phyloP scores from a whole-genome alignment of 768 basidiomycete species.

The Pleurotus platypus region DNA sequence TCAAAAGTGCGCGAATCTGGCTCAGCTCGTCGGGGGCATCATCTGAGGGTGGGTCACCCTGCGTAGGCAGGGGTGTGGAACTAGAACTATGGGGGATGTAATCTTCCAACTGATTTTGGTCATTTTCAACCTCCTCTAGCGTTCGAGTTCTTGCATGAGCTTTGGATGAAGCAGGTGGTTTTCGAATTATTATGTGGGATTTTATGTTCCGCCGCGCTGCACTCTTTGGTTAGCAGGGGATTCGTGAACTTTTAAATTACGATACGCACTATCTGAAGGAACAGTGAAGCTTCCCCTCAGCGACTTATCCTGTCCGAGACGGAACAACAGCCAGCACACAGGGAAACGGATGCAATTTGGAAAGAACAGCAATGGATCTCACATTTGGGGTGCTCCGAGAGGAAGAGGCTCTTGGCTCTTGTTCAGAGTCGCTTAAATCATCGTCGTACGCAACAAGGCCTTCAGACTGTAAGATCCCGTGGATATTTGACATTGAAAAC shows the following conservation, averaged over 20 bases:
- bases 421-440: constrained; percentile 56
- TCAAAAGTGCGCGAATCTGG: constrained; percentile 51
- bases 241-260: too few species aligned
- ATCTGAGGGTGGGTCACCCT: constrained; percentile 10
- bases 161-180: constrained; percentile 41
- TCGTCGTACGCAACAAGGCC: constrained; percentile 64
- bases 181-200: constrained; percentile 60
- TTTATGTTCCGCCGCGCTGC: constrained; percentile 42
- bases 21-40: constrained; percentile 44
- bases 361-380: constrained; percentile 46
- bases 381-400: constrained; percentile 43
- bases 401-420: constrained; percentile 29
- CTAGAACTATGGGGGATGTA: constrained; percentile 9
- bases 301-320: constrained; percentile 62
- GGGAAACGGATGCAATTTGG: constrained; percentile 49
- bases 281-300: constrained; percentile 33
- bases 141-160: constrained; percentile 47
- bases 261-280: constrained; percentile 39
- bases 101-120: constrained; percentile 7
- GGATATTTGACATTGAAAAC: too few species aligned
- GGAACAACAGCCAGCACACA: constrained; percentile 58
- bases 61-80: constrained; percentile 13
- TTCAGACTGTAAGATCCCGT: constrained; percentile 15
- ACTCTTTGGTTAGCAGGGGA: too few species aligned
- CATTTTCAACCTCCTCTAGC: constrained; percentile 32